Base-by-base conservation (phyloP, 768 basidiomycete genomes). In the Boletales sp. region DNA sequence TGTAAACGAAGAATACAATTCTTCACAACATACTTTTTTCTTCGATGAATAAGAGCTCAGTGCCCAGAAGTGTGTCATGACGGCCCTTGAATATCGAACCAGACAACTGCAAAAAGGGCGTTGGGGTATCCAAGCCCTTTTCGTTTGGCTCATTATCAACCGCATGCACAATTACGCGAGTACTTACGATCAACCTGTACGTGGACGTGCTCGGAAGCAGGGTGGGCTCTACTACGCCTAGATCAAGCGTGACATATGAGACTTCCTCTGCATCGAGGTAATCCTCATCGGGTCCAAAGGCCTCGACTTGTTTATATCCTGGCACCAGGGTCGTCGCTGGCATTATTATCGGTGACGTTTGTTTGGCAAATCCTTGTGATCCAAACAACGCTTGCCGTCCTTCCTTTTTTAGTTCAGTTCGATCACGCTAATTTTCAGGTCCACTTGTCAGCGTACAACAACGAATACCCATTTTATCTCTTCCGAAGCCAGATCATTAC, bases 101-200 rank as follows among this genome's bases (percentile, higher is more conserved):
- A 5, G 84, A 83, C 1, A 91, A 73, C 56, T 92, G 90, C 18
- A 92, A 66, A 56, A 82, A 89, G 0, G 90, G 89, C 0, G 81
- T 84, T 0, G 86, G 80, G 0, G 86, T 86, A 60, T 92, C 87
- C 19, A 91, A 64, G 2, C 88, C 89, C 90, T 87, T 56, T 14
- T 21, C 25, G 38, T 32, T 18, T 15, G 11, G 32, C 21, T 17
- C 2, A 36, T 39, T 25, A 18, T 46, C 31, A 37, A 42, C 25
- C 10, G 14, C 2, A 19, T 35, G 42, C 19, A 46, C 1, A 10
- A 21, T 15, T 19, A 7, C 39, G 18, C 30, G 10, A 18, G 7
- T 14, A 46, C 87, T 67, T 64, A 89, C 89, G 47, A 90, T 86
- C n/a, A 90, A 70, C 40, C 84, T 79, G 62, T 85, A 90, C 1